Percentiles rank a stretch among this genome's conserved stretches.
Conservation (phyloP, 345 rosid genomes). For the Adansonia digitata region DNA sequence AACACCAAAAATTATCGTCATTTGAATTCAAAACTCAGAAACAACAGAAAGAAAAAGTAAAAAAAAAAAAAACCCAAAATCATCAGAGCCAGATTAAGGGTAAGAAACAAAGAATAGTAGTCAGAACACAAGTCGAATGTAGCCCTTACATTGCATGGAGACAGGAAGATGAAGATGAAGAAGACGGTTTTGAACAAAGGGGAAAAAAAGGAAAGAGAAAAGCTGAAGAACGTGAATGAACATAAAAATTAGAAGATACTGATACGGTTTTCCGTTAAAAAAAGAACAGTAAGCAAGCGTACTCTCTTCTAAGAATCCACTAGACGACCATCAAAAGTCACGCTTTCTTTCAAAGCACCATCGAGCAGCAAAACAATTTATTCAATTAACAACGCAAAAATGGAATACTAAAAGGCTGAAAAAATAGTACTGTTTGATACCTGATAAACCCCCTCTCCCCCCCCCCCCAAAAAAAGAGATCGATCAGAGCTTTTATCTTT, state of each 20-base stretch:
- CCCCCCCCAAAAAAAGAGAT: too few species aligned
- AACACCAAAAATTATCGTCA: background rate
- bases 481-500: too few species aligned
- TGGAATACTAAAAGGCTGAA: background rate
- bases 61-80: background rate
- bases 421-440: background rate
- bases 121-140: background rate
- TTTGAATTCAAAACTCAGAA: background rate
- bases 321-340: slow-evolving; percentile 34
- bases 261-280: slow-evolving; percentile 29
- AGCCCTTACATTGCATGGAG: slow-evolving; percentile 24
- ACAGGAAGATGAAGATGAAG: background rate
- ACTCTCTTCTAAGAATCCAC: slow-evolving; percentile 13
- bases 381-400: background rate
- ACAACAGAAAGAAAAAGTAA: background rate
- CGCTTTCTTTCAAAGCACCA: slow-evolving; percentile 33
- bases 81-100: slow-evolving; percentile 3
- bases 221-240: background rate
- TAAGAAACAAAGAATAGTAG: background rate
- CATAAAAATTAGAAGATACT: slow-evolving; percentile 11
- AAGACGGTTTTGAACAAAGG: background rate
- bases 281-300: slow-evolving; percentile 28
- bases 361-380: background rate
- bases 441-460: background rate
- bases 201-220: background rate